Evolutionary conservation across 805 yeast genomes (phyloP).

Genomic region (Candida xyloterini): DNA sequence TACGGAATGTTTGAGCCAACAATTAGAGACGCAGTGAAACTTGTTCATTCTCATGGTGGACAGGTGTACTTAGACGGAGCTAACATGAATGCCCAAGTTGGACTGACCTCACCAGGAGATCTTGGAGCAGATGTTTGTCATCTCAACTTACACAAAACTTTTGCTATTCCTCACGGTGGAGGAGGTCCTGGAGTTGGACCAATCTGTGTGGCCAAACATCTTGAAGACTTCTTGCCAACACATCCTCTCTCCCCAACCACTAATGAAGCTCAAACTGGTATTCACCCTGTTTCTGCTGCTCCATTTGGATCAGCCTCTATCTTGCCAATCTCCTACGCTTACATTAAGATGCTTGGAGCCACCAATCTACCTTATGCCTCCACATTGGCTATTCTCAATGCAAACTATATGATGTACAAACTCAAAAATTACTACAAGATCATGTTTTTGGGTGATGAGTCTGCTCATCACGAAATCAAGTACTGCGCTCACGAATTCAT

Average conservation of each 20-base stretch:
- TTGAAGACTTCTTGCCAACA: slow-evolving; percentile 76
- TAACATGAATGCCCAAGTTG: slow-evolving; percentile 98
- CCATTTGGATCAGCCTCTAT: slow-evolving; percentile 96
- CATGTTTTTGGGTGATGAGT: slow-evolving; percentile 58
- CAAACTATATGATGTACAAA: slow-evolving; percentile 89
- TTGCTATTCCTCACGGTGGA: slow-evolving; percentile 98
- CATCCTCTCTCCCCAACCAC: slow-evolving; percentile 65
- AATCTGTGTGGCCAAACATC: slow-evolving; percentile 83
- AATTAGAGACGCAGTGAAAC: slow-evolving; percentile 78
- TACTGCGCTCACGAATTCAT: slow-evolving; percentile 97
- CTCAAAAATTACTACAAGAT: slow-evolving; percentile 70
- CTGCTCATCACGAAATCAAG: slow-evolving; percentile 38
- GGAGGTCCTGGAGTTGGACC: slow-evolving; percentile 99
- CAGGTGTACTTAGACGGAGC: slow-evolving; percentile 98
- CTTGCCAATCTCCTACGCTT: slow-evolving; percentile 89
- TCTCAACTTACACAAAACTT: slow-evolving; percentile 93
- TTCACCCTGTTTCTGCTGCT: slow-evolving; percentile 83
- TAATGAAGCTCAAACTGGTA: slow-evolving; percentile 43
- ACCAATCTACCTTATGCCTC: slow-evolving; percentile 82
- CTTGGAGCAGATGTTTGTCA: slow-evolving; percentile 98
- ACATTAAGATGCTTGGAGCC: slow-evolving; percentile 92
- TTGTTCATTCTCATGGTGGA: slow-evolving; percentile 84
- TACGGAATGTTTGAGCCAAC: slow-evolving; percentile 96
- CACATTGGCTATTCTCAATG: slow-evolving; percentile 86
- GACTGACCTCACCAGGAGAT: slow-evolving; percentile 95